Evolutionary conservation across 768 basidiomycete genomes (phyloP).

Genomic region (Mycena rosella): DNA sequence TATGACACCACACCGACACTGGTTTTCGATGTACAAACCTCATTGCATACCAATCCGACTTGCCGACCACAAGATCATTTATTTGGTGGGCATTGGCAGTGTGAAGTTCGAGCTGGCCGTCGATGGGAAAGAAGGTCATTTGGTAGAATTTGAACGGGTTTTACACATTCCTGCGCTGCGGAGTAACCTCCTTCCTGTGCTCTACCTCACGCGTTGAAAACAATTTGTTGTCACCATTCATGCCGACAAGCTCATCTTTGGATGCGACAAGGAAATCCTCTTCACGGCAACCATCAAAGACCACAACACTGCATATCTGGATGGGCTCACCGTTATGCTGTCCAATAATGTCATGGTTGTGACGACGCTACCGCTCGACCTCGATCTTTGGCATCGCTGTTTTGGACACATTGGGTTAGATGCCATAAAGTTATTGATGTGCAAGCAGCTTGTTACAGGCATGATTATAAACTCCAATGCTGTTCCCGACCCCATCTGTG

Average conservation of each 20-base stretch:
- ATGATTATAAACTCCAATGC: conserved; percentile 28
- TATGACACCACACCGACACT: conserved; percentile 48
- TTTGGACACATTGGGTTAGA: conserved; percentile 36
- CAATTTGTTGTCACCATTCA: conserved; percentile 18
- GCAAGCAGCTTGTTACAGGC: conserved; percentile 28
- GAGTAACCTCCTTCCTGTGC: conserved; percentile 20
- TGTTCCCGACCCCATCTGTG: conserved; percentile 41
- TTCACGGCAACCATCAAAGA: conserved; percentile 27
- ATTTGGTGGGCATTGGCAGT: conserved; percentile 42
- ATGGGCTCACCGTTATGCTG: conserved; percentile 33
- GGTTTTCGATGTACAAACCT: conserved; percentile 41
- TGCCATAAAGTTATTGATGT: not conserved
- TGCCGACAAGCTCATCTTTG: conserved; percentile 11
- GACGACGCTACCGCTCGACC: conserved; percentile 25
- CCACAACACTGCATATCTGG: conserved; percentile 37
- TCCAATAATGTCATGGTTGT: too few species aligned
- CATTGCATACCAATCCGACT: conserved; percentile 41
- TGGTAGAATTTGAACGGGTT: conserved; percentile 39
- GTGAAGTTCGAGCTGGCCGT: conserved; percentile 40
- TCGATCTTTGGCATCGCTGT: conserved; percentile 41
- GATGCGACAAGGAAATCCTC: not conserved
- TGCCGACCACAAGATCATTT: conserved; percentile 40
- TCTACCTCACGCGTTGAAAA: conserved; percentile 27
- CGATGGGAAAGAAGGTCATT: conserved; percentile 4
- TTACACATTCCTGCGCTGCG: conserved; percentile 40